Evolutionary conservation across 2,329 filamentous ascomycete genomes (phyloP), one percentile per base, ranked within the genome.

Genomic region (Geosmithia putterillii): DNA sequence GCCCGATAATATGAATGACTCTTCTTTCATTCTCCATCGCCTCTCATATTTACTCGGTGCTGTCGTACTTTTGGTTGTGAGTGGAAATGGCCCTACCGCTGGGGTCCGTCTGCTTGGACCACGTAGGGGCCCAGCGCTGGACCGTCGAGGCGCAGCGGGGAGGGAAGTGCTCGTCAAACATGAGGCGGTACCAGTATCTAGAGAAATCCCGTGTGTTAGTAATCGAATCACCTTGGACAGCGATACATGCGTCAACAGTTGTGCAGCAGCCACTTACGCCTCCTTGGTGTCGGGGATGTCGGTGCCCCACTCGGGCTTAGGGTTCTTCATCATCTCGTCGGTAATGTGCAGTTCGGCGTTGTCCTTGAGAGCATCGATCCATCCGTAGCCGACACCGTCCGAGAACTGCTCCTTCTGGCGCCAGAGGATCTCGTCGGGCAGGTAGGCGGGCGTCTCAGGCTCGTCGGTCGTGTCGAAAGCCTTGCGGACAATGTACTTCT

Each of bases 161-260:
- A 40, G 92, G 92, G 77, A 96, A 98, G 66, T 94, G 90, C 74
- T 98, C 90, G 63, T 98, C 92, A 61, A 96, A 98, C 90, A 98
- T 96, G 62, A 71, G 75, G 56, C 92, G 83, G 70, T 98, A 98
- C 92, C 92, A 98, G 74, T 95, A 94, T 40, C 80, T 83, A 52
- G 40, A 40, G 7, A 8, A 6, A n/a, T n/a, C n/a, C n/a, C n/a
- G n/a, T n/a, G 9, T 9, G 28, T 34, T 34, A 34, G 28, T n/a
- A 9, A 34, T 9, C n/a, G 6, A 43, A 15, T 21, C 41, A 17
- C 20, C 18, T 42, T 20, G 45, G 41, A n/a, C n/a, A n/a, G n/a
- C n/a, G n/a, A n/a, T 1, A 21, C 38, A 19, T 43, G 14, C 45
- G 6, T 19, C 23, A 37, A 17, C 10, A 15, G 21, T 28, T 19